A percentile compares a stretch with the other conserved stretches of the same genome.
These are phyloP conservation scores for Suillus subalutaceus DNA, from an alignment of 768 basidiomycete genomes.

Conservation along the genomic window DNA sequence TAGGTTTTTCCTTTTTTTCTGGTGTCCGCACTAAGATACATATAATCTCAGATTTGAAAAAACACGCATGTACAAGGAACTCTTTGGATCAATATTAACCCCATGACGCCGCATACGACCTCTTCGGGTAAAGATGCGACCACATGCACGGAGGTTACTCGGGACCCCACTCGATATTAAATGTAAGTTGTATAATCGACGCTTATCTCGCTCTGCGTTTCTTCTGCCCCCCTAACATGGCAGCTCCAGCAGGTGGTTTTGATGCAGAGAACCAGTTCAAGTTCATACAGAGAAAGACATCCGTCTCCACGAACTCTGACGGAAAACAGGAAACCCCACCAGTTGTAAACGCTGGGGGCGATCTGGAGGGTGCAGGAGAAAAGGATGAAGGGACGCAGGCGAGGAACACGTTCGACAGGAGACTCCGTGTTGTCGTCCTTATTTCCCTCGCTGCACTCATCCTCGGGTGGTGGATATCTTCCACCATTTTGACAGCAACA, in stretches of 20 bases:
- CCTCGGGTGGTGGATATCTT: slow-evolving; percentile 85
- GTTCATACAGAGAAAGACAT: slow-evolving; percentile 25
- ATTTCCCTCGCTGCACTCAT: slow-evolving; percentile 59
- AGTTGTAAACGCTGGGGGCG: slow-evolving; percentile 24
- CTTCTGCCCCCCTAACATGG: slow-evolving; percentile 21
- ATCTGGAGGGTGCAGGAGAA: slow-evolving; percentile 8
- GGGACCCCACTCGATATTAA: slow-evolving; percentile 2
- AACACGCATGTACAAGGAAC: neutral
- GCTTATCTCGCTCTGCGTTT: neutral
- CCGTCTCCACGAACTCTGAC: slow-evolving; percentile 17
- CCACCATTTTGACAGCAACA: slow-evolving; percentile 68
- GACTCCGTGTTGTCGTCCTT: slow-evolving; percentile 49
- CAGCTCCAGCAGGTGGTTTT: slow-evolving; percentile 9
- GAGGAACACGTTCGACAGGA: slow-evolving; percentile 18
- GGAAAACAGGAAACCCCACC: slow-evolving; percentile 12
- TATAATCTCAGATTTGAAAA: neutral
- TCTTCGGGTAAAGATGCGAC: neutral
- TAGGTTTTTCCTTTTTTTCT: no score
- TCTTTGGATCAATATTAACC: neutral
- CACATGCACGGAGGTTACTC: neutral
- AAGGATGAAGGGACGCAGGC: slow-evolving; percentile 16
- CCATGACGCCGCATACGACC: neutral
- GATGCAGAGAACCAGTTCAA: slow-evolving; percentile 10
- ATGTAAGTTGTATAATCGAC: neutral
- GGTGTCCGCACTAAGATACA: neutral